phyloP scores from a whole-genome alignment of 2,329 filamentous ascomycete genomes.

The Bipolaris cookei region DNA sequence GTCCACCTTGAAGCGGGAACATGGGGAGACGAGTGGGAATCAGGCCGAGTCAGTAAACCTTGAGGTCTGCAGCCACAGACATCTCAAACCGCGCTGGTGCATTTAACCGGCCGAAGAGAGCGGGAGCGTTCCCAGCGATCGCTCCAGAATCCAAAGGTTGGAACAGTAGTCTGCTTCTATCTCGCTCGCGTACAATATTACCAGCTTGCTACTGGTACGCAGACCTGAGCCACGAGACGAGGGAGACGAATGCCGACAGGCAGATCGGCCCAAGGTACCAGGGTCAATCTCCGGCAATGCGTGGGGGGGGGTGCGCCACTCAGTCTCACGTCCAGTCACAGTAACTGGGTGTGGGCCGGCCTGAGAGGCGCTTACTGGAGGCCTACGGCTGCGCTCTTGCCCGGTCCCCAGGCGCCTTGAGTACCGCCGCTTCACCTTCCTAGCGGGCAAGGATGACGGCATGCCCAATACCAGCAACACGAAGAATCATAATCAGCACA shows the following conservation, averaged over 20 bases:
- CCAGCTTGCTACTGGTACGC: not conserved
- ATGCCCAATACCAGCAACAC: slow-evolving; percentile 5
- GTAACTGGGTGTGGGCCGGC: slow-evolving; percentile 3
- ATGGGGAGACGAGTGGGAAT: not conserved
- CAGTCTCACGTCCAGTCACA: not conserved
- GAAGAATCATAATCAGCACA: not conserved
- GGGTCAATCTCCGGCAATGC: slow-evolving; percentile 13
- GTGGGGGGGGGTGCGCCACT: not conserved
- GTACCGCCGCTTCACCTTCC: slow-evolving; percentile 13
- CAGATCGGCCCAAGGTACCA: slow-evolving; percentile 19
- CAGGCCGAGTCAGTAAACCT: slow-evolving; percentile 3
- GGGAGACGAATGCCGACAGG: slow-evolving; percentile 9
- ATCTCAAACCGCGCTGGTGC: slow-evolving; percentile 18
- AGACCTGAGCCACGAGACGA: slow-evolving; percentile 4
- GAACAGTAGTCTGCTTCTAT: not conserved
- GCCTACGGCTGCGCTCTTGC: slow-evolving; percentile 5
- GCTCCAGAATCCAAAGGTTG: not conserved
- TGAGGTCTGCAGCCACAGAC: slow-evolving; percentile 20
- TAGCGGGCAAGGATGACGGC: slow-evolving; percentile 8
- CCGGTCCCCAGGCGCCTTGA: slow-evolving; percentile 5
- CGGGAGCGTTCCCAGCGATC: slow-evolving; percentile 1
- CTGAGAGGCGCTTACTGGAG: not conserved
- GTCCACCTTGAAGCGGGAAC: slow-evolving; percentile 11
- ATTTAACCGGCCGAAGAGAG: slow-evolving; percentile 25
- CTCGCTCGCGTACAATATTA: not conserved